Conservation (phyloP, 73 alveolate species). For the Stentor roeselii region DNA sequence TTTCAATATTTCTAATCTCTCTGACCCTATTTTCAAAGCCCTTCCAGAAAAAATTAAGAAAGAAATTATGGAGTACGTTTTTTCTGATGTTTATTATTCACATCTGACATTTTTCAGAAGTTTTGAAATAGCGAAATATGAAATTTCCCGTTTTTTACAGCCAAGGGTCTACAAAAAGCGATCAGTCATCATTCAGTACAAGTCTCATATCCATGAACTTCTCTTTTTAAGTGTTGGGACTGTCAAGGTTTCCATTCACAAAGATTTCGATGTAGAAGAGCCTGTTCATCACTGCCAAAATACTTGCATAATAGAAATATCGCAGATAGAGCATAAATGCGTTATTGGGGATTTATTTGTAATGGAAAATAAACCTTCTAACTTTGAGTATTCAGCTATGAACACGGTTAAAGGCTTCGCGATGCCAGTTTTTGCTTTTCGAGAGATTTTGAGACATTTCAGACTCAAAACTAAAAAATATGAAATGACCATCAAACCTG, state of each 20-base stretch:
- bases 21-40: not conserved
- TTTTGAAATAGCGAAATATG: not conserved
- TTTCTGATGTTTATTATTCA: not conserved
- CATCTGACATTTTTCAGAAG: not conserved
- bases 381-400: not conserved
- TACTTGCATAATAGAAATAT: no score
- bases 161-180: not conserved
- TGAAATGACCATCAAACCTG: no score
- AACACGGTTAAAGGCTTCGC: not conserved
- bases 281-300: no score
- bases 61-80: not conserved
- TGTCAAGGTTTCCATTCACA: not conserved
- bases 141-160: not conserved
- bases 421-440: not conserved
- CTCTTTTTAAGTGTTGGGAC: not conserved
- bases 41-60: not conserved
- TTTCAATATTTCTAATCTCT: no score
- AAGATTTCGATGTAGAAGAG: not conserved
- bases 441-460: not conserved
- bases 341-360: not conserved
- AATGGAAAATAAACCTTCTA: not conserved
- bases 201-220: not conserved
- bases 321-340: no score
- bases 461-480: no score
- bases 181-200: not conserved